Conservation (phyloP, 768 basidiomycete species). For the Porpolomopsis calyptriformis region DNA sequence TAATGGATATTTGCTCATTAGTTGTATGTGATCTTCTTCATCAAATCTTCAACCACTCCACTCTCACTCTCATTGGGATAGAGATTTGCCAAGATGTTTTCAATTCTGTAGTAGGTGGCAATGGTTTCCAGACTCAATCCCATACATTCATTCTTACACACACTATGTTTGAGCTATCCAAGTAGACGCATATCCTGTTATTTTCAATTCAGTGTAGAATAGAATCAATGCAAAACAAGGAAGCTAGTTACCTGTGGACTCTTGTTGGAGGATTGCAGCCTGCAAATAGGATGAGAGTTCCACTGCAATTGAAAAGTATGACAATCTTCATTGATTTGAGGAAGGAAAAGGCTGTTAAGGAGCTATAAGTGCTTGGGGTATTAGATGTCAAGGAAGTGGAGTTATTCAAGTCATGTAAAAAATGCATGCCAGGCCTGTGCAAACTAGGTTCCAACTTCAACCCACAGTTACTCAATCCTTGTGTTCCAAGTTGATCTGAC, state of each 20-base stretch:
- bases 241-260: constrained; percentile 13
- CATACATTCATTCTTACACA: no score
- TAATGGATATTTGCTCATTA: constrained; percentile 2
- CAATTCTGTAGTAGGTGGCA: no score
- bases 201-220: no score
- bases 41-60: not conserved
- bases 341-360: constrained; percentile 30
- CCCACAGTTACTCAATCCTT: constrained; percentile 34
- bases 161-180: no score
- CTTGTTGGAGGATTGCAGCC: constrained; percentile 16
- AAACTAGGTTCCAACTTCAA: no score
- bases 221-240: not conserved
- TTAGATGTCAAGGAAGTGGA: constrained; percentile 23
- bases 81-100: no score
- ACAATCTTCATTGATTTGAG: constrained; percentile 28
- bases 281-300: constrained; percentile 32
- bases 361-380: constrained; percentile 33
- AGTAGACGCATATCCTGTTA: no score
- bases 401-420: constrained; percentile 25
- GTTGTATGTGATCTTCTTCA: not conserved
- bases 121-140: no score
- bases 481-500: constrained; percentile 31
- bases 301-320: constrained; percentile 23
- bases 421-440: constrained; percentile 30
- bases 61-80: no score